These are phyloP conservation scores for Phytophthora parvispora DNA, from an alignment of 352 stramenopile species.

Conservation along the genomic window DNA sequence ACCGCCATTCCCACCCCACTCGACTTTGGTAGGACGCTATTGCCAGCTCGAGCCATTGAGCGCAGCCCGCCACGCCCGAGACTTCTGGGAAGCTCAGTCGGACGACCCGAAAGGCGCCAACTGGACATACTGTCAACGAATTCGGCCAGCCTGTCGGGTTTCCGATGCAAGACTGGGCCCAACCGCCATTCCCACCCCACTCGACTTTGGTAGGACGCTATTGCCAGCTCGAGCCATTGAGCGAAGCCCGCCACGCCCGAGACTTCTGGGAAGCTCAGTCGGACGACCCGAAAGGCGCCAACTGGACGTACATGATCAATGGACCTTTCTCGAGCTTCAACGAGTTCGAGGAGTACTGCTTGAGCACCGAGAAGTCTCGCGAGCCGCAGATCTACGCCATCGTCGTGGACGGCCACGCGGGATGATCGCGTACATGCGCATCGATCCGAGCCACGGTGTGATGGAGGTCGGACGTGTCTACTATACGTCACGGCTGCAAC, in stretches of 20 bases:
- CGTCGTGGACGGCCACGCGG: slow-evolving; percentile 14
- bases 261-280: slow-evolving; percentile 19
- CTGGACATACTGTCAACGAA: slow-evolving; percentile 32
- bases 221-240: slow-evolving; percentile 23
- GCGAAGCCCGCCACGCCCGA: slow-evolving; percentile 8
- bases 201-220: slow-evolving; percentile 16
- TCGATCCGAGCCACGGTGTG: slow-evolving; percentile 13
- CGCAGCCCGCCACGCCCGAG: slow-evolving; percentile 7
- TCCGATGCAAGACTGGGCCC: slow-evolving; percentile 17
- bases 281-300: slow-evolving; percentile 15
- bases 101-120: slow-evolving; percentile 15
- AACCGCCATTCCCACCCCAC: slow-evolving; percentile 16
- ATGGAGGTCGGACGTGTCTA: slow-evolving; percentile 32
- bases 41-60: slow-evolving; percentile 24
- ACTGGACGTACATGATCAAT: slow-evolving; percentile 31
- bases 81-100: slow-evolving; percentile 19
- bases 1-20: slow-evolving; percentile 15
- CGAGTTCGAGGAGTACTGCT: slow-evolving; percentile 22
- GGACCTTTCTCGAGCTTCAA: slow-evolving; percentile 16
- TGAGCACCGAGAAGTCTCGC: neutral
- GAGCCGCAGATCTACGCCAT: slow-evolving; percentile 25
- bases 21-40: slow-evolving; percentile 15
- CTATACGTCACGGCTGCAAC: slow-evolving; percentile 11
- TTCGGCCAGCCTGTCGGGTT: slow-evolving; percentile 21
- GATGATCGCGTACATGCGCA: slow-evolving; percentile 26